Base-by-base conservation (phyloP, 179 eudicot species). In the Nepenthes alata region DNA sequence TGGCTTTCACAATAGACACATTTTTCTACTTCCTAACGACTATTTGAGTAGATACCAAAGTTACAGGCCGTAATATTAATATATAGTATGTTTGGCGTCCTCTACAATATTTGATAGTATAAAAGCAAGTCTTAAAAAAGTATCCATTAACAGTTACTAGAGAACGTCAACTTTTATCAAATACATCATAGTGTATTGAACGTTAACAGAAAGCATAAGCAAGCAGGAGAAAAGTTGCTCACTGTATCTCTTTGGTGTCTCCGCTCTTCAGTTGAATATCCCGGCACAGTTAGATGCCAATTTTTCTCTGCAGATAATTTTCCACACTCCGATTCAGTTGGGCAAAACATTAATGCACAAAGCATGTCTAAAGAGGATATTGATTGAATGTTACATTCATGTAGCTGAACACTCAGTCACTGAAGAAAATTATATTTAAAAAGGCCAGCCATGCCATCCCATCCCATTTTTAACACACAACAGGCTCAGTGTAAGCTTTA, bases 221-320 rank as follows among this genome's bases (percentile, higher is more conserved):
- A 45, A 12, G 12, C n/a, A 37, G 35, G 57, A 56, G n/a, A 5
- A 12, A 39, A 63, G 49, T 58, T 3, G 48, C 88, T 82, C 77
- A 89, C 96, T 69, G 54, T 57, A 54, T 83, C 75, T 55, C 75
- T 71, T 66, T 71, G 74, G 61, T 72, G 70, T 71, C 81, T 84
- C 65, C 63, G 72, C 55, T 84, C 95, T 69, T 89, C 96, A 47
- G 84, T 83, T 38, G 96, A 84, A 72, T 67, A 89, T 63, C 96
- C 96, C 41, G 96, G 96, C 69, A 89, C 61, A 25, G 84, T 76
- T 73, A 87, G 75, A 36, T 71, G 76, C 84, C 80, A 87, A 74
- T 89, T 87, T 70, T 80, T 89, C 74, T 87, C 96, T 89, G 95
- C 76, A 81, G 59, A 61, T 25, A 39, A 57, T 50, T 50, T 55